Evolutionary conservation across 306 rosid species (phyloP).

Genomic region (Gastrolobium villosum): DNA sequence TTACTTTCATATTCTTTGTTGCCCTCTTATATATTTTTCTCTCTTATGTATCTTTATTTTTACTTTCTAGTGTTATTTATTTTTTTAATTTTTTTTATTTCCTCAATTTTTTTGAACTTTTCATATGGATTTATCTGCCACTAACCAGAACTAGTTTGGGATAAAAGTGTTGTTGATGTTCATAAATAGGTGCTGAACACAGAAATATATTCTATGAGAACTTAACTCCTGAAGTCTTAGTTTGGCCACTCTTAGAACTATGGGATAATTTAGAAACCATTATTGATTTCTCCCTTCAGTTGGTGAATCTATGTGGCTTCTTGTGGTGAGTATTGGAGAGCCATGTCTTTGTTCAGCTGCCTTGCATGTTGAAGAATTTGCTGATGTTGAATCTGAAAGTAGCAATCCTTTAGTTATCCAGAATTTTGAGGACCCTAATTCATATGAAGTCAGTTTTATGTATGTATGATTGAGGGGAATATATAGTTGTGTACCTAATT

Average conservation of each 20-base stretch:
- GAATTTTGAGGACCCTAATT: constrained; percentile 48
- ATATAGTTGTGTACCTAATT: constrained; percentile 31
- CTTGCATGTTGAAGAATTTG: constrained; percentile 57
- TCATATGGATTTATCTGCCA: too few species aligned
- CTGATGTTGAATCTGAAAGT: constrained; percentile 57
- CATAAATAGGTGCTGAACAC: too few species aligned
- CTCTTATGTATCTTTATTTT: too few species aligned
- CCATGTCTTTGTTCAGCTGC: constrained; percentile 53
- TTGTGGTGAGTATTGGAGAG: constrained; percentile 61
- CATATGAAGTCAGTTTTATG: constrained; percentile 42
- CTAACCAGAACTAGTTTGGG: too few species aligned
- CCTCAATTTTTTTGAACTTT: too few species aligned
- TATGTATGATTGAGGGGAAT: constrained; percentile 11
- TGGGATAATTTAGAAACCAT: constrained; percentile 48
- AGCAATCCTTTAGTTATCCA: constrained; percentile 46
- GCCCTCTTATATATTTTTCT: too few species aligned
- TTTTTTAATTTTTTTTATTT: too few species aligned
- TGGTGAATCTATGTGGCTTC: constrained; percentile 62
- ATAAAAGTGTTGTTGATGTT: too few species aligned
- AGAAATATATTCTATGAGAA: too few species aligned
- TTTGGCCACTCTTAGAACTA: constrained; percentile 43
- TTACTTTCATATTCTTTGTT: too few species aligned
- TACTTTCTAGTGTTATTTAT: too few species aligned
- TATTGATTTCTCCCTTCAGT: constrained; percentile 63
- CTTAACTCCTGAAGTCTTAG: too few species aligned